Base-by-base conservation (phyloP, 768 basidiomycete species). In the Sutorius australiensis region DNA sequence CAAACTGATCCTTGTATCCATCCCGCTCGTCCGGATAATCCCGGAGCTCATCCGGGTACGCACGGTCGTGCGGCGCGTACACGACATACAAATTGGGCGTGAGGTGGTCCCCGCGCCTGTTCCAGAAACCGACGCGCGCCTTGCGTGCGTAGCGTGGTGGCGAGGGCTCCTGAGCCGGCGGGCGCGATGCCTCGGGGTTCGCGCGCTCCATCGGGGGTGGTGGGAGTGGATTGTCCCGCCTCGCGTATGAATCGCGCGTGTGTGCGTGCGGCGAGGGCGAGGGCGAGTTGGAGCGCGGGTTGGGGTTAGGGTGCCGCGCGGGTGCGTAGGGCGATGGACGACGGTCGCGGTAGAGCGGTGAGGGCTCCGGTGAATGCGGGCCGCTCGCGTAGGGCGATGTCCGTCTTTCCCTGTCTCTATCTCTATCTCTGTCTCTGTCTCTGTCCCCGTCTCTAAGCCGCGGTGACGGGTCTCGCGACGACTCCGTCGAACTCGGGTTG, bases 21-120 rank as follows among this genome's bases (percentile, higher is more conserved):
- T 76, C 76, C 13, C 69, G 68, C 55, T 78, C 76, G 1, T 68
- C 62, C 1, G 87, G 88, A 58, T 89, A 88, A 1, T 75, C 68
- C 38, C 71, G 68, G 24, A 90, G 73, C 9, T 90, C 88, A 0
- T 62, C 56, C 1, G 88, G 88, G 59, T 82, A 83, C n/a, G 77
- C 75, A 42, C 68, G 65, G 8, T 74, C 67, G 0, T 65, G 67
- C 1, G 88, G 88, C 8, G 84, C 86, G 51, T 83, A 88, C 30
- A 90, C 86, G 56, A 88, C 73, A 59, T 72, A 83, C 43, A 76
- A 75, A 17, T 73, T 68, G 19, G 65, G 48, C 19, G 83, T 85
- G 46, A 86, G 75, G 58, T 87, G 80, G 63, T 90, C 88, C 0
- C 88, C 88, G 2, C 87, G 80, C n/a, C 77, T 63, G 58, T 90